A percentile compares a stretch with the other conserved stretches of the same genome.
Conservation (phyloP, 257 asterid species). For the Osmanthus fragrans region DNA sequence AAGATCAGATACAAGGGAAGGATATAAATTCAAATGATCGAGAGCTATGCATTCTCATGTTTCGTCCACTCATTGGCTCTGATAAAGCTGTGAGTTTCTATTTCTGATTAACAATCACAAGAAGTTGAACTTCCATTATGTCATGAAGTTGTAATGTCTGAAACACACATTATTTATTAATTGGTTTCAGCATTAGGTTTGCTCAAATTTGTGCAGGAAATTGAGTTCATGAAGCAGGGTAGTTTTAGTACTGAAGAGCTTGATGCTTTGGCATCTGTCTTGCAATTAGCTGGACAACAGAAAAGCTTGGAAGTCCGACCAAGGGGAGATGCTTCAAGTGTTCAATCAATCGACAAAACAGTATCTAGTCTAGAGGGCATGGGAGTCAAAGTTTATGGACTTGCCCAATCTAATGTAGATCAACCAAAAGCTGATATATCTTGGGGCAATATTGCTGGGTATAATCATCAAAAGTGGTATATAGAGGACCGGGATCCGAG, state of each 20-base stretch:
- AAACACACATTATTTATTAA: neutral
- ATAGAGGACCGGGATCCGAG: neutral
- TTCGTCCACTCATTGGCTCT: constrained; percentile 79
- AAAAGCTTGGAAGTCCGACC: constrained; percentile 42
- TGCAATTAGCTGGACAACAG: constrained; percentile 68
- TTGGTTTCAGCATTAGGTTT: constrained; percentile 19
- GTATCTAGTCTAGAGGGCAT: constrained; percentile 68
- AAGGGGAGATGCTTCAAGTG: constrained; percentile 36
- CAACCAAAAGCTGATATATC: constrained; percentile 52
- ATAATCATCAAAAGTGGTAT: constrained; percentile 80
- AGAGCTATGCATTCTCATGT: constrained; percentile 73
- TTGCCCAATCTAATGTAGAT: constrained; percentile 45
- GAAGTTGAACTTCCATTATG: constrained; percentile 3
- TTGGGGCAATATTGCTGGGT: constrained; percentile 98
- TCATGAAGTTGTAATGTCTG: neutral
- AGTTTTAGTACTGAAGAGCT: constrained; percentile 80
- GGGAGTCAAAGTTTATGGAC: constrained; percentile 89
- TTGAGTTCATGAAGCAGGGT: constrained; percentile 83
- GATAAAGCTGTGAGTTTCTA: constrained; percentile 74
- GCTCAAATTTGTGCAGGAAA: constrained; percentile 54
- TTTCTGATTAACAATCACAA: constrained; percentile 19
- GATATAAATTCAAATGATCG: constrained; percentile 41
- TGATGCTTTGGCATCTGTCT: constrained; percentile 69
- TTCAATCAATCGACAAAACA: constrained; percentile 54
- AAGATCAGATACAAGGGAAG: constrained; percentile 38